Evolutionary conservation across 2,329 filamentous ascomycete species (phyloP).

Genomic region (Paraphaeosphaeria minitans): DNA sequence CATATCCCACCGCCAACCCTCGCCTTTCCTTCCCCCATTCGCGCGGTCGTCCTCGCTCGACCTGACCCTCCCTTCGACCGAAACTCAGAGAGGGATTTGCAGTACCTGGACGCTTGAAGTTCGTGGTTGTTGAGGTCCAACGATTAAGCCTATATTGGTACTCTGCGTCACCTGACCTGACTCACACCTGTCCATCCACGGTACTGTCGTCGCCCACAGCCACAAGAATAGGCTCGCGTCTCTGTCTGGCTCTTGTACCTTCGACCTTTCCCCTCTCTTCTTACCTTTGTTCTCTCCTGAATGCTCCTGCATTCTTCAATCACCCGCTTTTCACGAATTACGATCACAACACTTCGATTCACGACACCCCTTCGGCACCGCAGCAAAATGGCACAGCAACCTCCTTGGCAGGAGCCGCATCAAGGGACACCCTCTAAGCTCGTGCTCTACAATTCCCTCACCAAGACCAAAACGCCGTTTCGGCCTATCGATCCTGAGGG

Average conservation of each 20-base stretch:
- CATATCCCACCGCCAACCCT: conserved; percentile 8
- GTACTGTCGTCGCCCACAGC: too few species aligned
- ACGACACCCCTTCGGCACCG: conserved; percentile 10
- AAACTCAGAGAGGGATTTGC: too few species aligned
- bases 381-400: conserved; percentile 43
- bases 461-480: conserved; percentile 70
- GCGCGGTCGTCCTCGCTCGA: too few species aligned
- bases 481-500: conserved; percentile 70
- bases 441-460: conserved; percentile 81
- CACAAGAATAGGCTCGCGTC: not conserved
- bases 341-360: conserved; percentile 9
- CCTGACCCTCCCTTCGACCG: too few species aligned
- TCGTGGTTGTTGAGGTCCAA: not conserved
- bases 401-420: conserved; percentile 47
- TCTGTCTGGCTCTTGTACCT: not conserved
- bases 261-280: conserved; percentile 20
- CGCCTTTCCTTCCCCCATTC: not conserved
- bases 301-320: conserved; percentile 41
- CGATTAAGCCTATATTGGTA: too few species aligned
- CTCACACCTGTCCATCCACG: too few species aligned
- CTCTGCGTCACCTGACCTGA: not conserved
- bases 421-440: conserved; percentile 58
- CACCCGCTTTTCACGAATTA: conserved; percentile 19
- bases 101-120: not conserved
- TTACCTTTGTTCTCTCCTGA: conserved; percentile 24